A percentile compares a stretch with the other conserved stretches of the same genome.
Evolutionary conservation across 1,284 basidiomycete species (phyloP).

Genomic region (Cryptococcus amylolentus): DNA sequence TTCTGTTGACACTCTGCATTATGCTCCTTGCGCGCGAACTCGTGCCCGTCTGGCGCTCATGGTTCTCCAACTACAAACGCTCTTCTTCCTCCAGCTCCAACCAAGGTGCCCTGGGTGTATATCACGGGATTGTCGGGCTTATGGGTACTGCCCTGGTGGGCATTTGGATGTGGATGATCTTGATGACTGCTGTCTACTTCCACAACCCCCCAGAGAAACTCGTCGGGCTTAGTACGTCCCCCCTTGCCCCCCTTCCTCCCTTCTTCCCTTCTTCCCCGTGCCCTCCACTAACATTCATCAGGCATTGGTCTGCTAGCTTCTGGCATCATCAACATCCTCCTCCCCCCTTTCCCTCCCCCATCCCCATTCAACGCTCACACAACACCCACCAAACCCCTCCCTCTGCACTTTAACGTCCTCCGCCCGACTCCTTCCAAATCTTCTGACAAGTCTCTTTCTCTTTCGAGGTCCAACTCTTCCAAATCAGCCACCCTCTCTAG

Average conservation of each 20-base stretch:
- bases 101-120: neutral
- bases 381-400: constrained; percentile 11
- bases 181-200: constrained; percentile 84
- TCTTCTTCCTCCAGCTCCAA: neutral
- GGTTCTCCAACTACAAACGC: neutral
- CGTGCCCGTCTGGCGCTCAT: constrained; percentile 42
- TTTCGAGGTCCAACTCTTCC: too few species aligned
- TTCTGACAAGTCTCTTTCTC: too few species aligned
- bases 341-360: constrained; percentile 13
- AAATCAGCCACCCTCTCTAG: too few species aligned
- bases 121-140: constrained; percentile 18
- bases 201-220: constrained; percentile 84
- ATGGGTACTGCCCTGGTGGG: constrained; percentile 53
- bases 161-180: constrained; percentile 70
- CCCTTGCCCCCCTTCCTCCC: neutral
- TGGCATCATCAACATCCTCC: constrained; percentile 18
- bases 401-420: neutral
- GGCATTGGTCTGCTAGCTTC: constrained; percentile 27
- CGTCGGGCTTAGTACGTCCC: constrained; percentile 65
- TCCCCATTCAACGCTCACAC: constrained; percentile 15
- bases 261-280: neutral
- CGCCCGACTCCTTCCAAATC: neutral
- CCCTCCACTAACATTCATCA: constrained; percentile 1
- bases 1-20: constrained; percentile 79
- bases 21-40: constrained; percentile 78